These are phyloP conservation scores for Dactylis glomerata DNA, from an alignment of 176 grass and related monocot species.

Conservation along the genomic window DNA sequence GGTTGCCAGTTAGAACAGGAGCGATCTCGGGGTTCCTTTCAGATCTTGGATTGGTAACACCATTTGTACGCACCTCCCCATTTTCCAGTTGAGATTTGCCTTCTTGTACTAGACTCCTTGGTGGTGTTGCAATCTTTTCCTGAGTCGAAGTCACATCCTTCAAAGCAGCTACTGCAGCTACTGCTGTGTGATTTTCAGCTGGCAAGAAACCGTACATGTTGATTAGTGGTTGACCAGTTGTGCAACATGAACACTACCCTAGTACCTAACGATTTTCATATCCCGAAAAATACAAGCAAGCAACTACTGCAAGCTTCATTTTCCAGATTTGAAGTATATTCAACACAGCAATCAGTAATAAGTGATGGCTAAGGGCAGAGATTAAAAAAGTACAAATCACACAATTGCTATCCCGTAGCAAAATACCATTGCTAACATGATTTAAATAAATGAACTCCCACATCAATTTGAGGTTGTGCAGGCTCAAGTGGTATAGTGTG, in stretches of 20 bases:
- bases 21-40: slow-evolving; percentile 36
- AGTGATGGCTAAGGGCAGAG: not conserved
- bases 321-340: not conserved
- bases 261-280: not conserved
- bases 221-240: not conserved
- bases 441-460: not conserved
- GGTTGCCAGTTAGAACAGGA: slow-evolving; percentile 42
- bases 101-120: slow-evolving; percentile 39
- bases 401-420: not conserved
- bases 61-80: slow-evolving; percentile 60
- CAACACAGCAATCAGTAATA: not conserved
- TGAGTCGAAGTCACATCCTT: slow-evolving; percentile 51
- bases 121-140: slow-evolving; percentile 38
- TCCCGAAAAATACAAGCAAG: not conserved
- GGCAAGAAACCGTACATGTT: not conserved
- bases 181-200: slow-evolving; percentile 50
- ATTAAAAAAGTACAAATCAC: not conserved
- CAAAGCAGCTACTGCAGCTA: slow-evolving; percentile 21
- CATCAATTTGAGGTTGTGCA: not conserved
- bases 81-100: slow-evolving; percentile 57
- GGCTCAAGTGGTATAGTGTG: not conserved
- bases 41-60: slow-evolving; percentile 43
- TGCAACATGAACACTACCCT: not conserved
- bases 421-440: not conserved
- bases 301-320: not conserved